Evolutionary conservation across 176 grass and related monocot genomes (phyloP).

Genomic region (Ananas comosus): DNA sequence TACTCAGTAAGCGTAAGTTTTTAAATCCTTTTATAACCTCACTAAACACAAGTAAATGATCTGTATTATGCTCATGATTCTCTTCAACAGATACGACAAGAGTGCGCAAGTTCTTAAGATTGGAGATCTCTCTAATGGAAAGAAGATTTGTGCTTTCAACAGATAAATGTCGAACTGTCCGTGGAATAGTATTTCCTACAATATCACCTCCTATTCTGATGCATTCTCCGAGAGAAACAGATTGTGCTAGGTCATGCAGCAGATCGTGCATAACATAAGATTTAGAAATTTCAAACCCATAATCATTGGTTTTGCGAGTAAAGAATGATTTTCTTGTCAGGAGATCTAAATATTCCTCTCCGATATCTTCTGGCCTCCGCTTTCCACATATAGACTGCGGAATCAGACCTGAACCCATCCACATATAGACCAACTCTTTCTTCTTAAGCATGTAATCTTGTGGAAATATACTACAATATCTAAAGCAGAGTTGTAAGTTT

Average conservation of each 20-base stretch:
- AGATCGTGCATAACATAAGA: conserved; percentile 27
- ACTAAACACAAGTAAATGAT: background rate
- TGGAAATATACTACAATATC: conserved; percentile 16
- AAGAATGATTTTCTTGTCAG: conserved; percentile 24
- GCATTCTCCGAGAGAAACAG: conserved; percentile 15
- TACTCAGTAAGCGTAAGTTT: background rate
- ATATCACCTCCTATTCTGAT: background rate
- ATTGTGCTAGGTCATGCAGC: conserved; percentile 17
- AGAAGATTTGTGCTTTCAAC: background rate
- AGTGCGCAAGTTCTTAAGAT: background rate
- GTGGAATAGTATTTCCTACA: background rate
- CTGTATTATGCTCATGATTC: background rate
- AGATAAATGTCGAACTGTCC: background rate
- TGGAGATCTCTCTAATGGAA: background rate
- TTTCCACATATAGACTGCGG: background rate
- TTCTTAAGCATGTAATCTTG: background rate
- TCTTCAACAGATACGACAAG: background rate
- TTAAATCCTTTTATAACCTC: background rate
- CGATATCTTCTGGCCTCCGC: conserved; percentile 4
- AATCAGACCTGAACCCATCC: conserved; percentile 8
- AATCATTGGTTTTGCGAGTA: background rate
- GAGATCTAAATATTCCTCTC: background rate
- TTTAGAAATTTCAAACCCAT: too few species aligned
- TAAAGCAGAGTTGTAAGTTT: conserved; percentile 15
- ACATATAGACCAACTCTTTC: background rate